phyloP scores from a whole-genome alignment of 176 grass and related monocot genomes.

The Oryza coarctata region DNA sequence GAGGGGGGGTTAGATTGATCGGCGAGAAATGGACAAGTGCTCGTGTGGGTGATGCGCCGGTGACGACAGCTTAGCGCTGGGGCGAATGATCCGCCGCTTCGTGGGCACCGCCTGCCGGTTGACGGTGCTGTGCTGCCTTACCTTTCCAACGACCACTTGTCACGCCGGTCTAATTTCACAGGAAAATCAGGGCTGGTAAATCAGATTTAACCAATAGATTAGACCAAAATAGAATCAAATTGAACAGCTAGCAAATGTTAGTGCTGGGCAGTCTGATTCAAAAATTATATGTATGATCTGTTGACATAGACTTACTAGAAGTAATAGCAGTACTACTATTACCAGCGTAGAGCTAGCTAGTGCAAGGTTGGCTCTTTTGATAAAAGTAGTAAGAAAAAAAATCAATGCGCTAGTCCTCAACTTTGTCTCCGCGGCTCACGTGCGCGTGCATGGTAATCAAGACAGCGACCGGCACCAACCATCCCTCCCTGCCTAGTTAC shows the following conservation, averaged over 20 bases:
- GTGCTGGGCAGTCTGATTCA: not conserved
- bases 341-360: not conserved
- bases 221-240: not conserved
- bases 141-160: not conserved
- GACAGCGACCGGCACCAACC: not conserved
- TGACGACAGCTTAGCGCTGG: constrained; percentile 35
- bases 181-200: not conserved
- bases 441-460: not conserved
- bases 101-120: constrained; percentile 32
- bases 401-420: not conserved
- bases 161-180: not conserved
- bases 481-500: not conserved
- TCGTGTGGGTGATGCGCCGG: constrained; percentile 47
- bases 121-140: not conserved
- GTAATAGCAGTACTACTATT: too few relatives aligned
- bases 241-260: not conserved
- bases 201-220: not conserved
- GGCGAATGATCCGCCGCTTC: constrained; percentile 54
- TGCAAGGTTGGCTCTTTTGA: not conserved
- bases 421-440: constrained; percentile 14
- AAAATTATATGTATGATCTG: not conserved
- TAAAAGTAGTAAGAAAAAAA: not conserved
- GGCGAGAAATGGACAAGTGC: constrained; percentile 8
- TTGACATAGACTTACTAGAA: not conserved
- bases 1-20: not conserved